Evolutionary conservation across 78 protist species (phyloP).

Genomic region (Dictyostelium firmibasis): DNA sequence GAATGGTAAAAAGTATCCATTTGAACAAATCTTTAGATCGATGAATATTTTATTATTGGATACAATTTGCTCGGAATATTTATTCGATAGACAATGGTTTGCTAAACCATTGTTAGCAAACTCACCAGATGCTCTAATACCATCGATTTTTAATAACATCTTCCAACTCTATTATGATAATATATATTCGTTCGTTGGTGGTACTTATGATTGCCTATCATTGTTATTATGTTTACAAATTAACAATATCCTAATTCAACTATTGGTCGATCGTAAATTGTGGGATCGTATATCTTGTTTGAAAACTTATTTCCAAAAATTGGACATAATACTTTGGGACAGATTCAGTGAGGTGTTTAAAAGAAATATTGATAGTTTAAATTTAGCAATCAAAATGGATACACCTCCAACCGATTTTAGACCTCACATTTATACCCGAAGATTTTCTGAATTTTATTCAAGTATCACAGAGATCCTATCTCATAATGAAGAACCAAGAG

Average conservation of each 20-base stretch:
- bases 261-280: conserved; percentile 8
- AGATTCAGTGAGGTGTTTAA: conserved; percentile 63
- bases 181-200: conserved; percentile 21
- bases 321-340: conserved; percentile 55
- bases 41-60: conserved; percentile 62
- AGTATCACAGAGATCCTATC: conserved; percentile 27
- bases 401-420: conserved; percentile 9
- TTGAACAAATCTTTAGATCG: conserved; percentile 71
- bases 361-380: conserved; percentile 66
- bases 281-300: conserved; percentile 21
- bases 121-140: conserved; percentile 1
- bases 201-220: conserved; percentile 52
- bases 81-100: conserved; percentile 60
- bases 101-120: conserved; percentile 49
- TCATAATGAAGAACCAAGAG: conserved; percentile 27
- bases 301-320: conserved; percentile 20
- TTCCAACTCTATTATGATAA: conserved; percentile 34
- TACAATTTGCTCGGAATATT: conserved; percentile 51
- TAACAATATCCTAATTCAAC: conserved; percentile 9
- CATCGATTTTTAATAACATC: conserved; percentile 39
- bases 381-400: conserved; percentile 3
- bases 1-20: conserved; percentile 65
- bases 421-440: conserved; percentile 71
- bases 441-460: conserved; percentile 75
- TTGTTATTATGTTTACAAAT: conserved; percentile 24